These are phyloP conservation scores for Penicillium sp. DNA, from an alignment of 2,329 filamentous ascomycete genomes.

Conservation along the genomic window DNA sequence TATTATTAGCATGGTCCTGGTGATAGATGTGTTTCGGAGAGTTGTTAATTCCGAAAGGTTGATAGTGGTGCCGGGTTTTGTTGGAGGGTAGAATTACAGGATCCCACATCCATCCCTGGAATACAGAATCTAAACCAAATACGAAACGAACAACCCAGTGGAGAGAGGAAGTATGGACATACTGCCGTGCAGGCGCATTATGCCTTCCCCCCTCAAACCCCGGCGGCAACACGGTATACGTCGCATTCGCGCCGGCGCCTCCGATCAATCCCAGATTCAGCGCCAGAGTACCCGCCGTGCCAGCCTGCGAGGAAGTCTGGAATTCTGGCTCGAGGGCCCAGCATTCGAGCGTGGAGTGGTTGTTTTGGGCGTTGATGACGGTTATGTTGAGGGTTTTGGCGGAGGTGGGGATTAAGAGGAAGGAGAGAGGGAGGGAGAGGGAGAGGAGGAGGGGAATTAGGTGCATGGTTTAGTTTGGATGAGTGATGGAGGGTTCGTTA, in stretches of 20 bases:
- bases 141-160: neutral
- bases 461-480: constrained; percentile 7
- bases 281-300: constrained; percentile 34
- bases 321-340: constrained; percentile 48
- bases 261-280: constrained; percentile 36
- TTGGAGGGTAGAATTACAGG: no score
- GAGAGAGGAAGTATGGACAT: constrained; percentile 18
- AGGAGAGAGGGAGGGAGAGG: constrained; percentile 7
- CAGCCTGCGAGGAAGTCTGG: constrained; percentile 33
- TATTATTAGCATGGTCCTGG: neutral
- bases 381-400: constrained; percentile 46
- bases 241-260: constrained; percentile 31
- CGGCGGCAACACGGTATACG: constrained; percentile 43
- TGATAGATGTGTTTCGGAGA: neutral
- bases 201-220: constrained; percentile 46
- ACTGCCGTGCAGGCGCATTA: constrained; percentile 48
- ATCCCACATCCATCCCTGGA: no score
- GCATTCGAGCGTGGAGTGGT: constrained; percentile 49
- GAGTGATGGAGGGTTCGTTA: neutral
- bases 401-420: constrained; percentile 5
- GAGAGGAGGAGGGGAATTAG: constrained; percentile 11
- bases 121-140: neutral
- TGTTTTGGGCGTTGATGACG: constrained; percentile 40
- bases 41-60: no score
- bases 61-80: no score